A percentile compares a stretch with the other conserved stretches of the same genome.
These are phyloP conservation scores for Podochytrium sp. DNA, from an alignment of 192 early-diverging fungal species.

Conservation along the genomic window DNA sequence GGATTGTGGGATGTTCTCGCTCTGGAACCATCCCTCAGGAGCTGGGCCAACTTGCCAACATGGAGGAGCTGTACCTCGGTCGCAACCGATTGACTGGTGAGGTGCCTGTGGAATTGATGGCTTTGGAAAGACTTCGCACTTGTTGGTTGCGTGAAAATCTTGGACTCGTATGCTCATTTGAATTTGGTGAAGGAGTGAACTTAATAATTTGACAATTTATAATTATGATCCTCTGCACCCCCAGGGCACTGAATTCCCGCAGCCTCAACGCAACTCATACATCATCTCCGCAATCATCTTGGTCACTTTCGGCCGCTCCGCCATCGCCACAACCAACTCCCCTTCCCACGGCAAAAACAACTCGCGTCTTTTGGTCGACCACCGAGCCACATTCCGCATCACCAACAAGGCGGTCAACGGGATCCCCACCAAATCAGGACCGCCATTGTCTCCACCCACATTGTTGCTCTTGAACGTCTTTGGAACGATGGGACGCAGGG, in stretches of 20 bases:
- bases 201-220: constrained; percentile 12
- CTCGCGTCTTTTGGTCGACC: constrained; percentile 26
- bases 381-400: constrained; percentile 47
- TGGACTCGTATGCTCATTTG: too few relatives aligned
- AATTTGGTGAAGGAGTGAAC: neutral
- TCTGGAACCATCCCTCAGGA: too few relatives aligned
- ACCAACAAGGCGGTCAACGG: constrained; percentile 55
- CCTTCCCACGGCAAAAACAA: constrained; percentile 38
- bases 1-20: too few relatives aligned
- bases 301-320: constrained; percentile 22
- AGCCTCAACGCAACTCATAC: constrained; percentile 15
- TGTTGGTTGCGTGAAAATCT: neutral
- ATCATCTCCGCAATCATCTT: constrained; percentile 23
- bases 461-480: constrained; percentile 4
- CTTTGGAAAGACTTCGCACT: constrained; percentile 1
- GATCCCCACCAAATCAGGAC: constrained; percentile 39
- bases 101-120: too few relatives aligned
- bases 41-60: too few relatives aligned
- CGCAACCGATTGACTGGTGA: neutral
- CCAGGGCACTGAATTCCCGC: neutral
- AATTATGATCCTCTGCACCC: too few relatives aligned
- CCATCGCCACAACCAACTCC: constrained; percentile 18
- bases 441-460: constrained; percentile 11
- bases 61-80: too few relatives aligned
- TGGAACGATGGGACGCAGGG: neutral